Evolutionary conservation across 192 early-diverging fungal species (phyloP).

Genomic region (Piromyces sp.): DNA sequence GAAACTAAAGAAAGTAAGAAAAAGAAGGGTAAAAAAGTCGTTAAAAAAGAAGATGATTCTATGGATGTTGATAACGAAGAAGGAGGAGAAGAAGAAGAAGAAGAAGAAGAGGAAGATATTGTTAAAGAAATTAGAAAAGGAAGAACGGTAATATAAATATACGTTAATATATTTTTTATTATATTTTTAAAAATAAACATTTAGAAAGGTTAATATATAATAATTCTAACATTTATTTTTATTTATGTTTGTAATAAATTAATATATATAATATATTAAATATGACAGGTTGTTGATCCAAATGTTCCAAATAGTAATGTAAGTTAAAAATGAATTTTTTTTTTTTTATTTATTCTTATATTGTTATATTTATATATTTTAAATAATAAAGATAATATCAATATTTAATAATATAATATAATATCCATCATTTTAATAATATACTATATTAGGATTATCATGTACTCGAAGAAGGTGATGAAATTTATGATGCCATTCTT

Average conservation of each 20-base stretch:
- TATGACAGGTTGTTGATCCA: background rate
- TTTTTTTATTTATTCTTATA: too few species aligned
- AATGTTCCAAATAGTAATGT: background rate
- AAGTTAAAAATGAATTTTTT: too few species aligned
- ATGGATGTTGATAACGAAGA: background rate
- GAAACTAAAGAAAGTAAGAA: background rate
- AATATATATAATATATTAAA: too few species aligned
- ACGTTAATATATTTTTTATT: too few species aligned
- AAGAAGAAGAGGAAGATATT: background rate
- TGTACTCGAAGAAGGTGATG: background rate
- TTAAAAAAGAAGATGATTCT: background rate
- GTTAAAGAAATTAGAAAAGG: background rate
- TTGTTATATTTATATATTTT: too few species aligned
- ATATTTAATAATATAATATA: too few species aligned
- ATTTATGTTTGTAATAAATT: too few species aligned
- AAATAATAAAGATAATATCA: too few species aligned
- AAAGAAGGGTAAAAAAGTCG: background rate
- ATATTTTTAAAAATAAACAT: too few species aligned
- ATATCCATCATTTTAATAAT: too few species aligned
- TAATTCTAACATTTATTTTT: too few species aligned
- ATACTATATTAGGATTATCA: background rate
- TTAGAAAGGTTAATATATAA: too few species aligned
- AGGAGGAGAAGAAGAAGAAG: background rate
- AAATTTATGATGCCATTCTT: constrained; percentile 37
- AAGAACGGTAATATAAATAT: background rate